Conservation (phyloP, 2,329 filamentous ascomycete genomes). For the Colletotrichum karsti region DNA sequence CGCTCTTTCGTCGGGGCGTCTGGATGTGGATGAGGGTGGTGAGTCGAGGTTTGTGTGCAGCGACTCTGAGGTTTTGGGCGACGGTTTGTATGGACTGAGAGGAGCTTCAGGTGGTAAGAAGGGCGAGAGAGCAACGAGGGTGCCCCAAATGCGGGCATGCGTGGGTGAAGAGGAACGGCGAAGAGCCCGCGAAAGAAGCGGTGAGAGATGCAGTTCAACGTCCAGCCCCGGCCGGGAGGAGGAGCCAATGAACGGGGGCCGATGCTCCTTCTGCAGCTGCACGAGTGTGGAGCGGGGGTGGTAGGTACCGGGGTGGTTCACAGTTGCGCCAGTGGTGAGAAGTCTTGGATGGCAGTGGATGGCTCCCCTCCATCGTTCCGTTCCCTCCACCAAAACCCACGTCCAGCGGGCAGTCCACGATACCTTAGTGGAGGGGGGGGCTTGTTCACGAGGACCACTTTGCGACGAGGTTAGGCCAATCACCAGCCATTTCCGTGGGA, state of each 20-base stretch:
- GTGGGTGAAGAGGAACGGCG: conserved; percentile 31
- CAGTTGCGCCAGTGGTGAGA: conserved; percentile 29
- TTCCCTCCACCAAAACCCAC: too few relatives aligned
- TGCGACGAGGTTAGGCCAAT: conserved; percentile 26
- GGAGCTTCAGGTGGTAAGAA: conserved; percentile 24
- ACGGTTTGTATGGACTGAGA: conserved; percentile 14
- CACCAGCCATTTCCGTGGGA: conserved; percentile 27
- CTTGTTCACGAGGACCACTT: conserved; percentile 29
- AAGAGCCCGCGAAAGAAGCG: conserved; percentile 37
- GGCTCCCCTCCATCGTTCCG: too few relatives aligned
- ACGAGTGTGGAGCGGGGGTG: conserved; percentile 30
- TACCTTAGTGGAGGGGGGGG: background rate
- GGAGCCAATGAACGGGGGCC: conserved; percentile 35
- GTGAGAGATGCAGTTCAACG: conserved; percentile 37
- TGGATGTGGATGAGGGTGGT: conserved; percentile 16
- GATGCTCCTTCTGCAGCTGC: conserved; percentile 30
- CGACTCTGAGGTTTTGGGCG: conserved; percentile 20
- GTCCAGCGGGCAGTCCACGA: too few relatives aligned
- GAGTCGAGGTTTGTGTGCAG: conserved; percentile 2
- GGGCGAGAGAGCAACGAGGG: conserved; percentile 22
- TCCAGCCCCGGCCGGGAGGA: conserved; percentile 35
- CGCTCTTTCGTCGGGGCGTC: conserved; percentile 46
- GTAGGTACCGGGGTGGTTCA: conserved; percentile 4
- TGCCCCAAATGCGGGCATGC: conserved; percentile 29
- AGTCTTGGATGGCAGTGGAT: background rate